phyloP scores from a whole-genome alignment of 1,284 basidiomycete genomes.

The Omphalotus olearius region DNA sequence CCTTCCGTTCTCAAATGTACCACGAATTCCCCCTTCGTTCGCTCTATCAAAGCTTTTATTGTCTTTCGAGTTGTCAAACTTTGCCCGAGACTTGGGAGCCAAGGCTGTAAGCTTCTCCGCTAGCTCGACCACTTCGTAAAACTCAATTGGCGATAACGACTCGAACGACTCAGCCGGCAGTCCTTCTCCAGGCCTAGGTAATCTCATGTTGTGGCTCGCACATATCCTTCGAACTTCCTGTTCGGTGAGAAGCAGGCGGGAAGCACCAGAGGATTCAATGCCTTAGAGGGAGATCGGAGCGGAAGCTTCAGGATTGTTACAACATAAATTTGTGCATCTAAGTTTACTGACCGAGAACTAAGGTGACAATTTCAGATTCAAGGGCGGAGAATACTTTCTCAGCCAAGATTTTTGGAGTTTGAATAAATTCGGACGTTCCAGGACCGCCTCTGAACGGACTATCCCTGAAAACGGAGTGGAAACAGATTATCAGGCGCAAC shows the following conservation, averaged over 20 bases:
- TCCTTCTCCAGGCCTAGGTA: not conserved
- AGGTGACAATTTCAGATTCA: too few relatives aligned
- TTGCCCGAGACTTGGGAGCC: not conserved
- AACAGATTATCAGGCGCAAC: too few relatives aligned
- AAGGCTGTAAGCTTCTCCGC: not conserved
- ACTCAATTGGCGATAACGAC: constrained; percentile 7
- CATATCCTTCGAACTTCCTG: not conserved
- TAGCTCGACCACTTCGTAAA: not conserved
- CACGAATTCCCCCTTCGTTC: constrained; percentile 1
- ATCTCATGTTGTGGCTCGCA: not conserved
- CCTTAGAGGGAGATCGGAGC: not conserved
- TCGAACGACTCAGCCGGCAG: not conserved
- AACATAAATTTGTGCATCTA: too few relatives aligned
- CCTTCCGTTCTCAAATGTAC: constrained; percentile 1
- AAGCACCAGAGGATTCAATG: constrained; percentile 3
- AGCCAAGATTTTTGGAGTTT: too few relatives aligned
- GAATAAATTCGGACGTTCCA: too few relatives aligned
- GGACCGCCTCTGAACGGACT: too few relatives aligned
- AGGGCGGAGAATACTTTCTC: too few relatives aligned
- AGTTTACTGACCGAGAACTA: too few relatives aligned
- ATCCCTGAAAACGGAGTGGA: too few relatives aligned
- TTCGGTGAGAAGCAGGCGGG: not conserved
- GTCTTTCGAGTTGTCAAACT: constrained; percentile 1
- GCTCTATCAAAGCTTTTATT: not conserved
- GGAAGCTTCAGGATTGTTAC: too few relatives aligned